Evolutionary conservation across 371 early-diverging fungal species (phyloP).

Genomic region (Ordospora colligata): DNA sequence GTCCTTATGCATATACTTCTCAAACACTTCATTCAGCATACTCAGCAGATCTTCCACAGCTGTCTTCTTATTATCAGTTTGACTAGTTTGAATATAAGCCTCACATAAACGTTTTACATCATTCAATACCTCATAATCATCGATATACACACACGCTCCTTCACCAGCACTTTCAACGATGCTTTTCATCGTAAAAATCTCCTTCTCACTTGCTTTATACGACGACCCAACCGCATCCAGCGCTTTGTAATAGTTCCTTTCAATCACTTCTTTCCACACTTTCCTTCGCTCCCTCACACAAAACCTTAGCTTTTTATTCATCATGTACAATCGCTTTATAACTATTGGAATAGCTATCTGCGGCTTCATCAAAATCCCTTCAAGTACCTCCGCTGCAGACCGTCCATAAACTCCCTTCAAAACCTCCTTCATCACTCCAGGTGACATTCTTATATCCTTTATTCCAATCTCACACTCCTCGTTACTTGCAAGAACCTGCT

Average conservation of each 20-base stretch:
- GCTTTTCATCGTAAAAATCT: constrained; percentile 67
- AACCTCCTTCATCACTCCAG: constrained; percentile 65
- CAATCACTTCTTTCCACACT: constrained; percentile 82
- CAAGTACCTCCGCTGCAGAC: constrained; percentile 53
- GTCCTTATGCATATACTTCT: not conserved
- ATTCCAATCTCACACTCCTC: constrained; percentile 67
- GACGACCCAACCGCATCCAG: constrained; percentile 80
- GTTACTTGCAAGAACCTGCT: constrained; percentile 66
- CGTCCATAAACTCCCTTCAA: constrained; percentile 63
- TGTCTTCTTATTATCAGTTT: constrained; percentile 12
- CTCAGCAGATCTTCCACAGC: constrained; percentile 11
- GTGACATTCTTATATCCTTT: constrained; percentile 64
- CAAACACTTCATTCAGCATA: constrained; percentile 9
- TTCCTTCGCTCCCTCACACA: constrained; percentile 74
- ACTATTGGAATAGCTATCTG: constrained; percentile 82
- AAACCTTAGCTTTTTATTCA: constrained; percentile 87
- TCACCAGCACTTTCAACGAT: constrained; percentile 75
- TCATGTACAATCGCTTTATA: constrained; percentile 81
- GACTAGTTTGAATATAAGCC: constrained; percentile 8
- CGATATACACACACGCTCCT: constrained; percentile 60
- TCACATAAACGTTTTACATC: constrained; percentile 31
- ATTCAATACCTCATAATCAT: constrained; percentile 54
- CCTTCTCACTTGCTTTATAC: constrained; percentile 77
- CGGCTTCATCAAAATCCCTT: constrained; percentile 79
- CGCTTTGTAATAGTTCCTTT: constrained; percentile 83